These are phyloP conservation scores for Candida oleophila DNA, from an alignment of 805 yeast genomes.

Conservation along the genomic window DNA sequence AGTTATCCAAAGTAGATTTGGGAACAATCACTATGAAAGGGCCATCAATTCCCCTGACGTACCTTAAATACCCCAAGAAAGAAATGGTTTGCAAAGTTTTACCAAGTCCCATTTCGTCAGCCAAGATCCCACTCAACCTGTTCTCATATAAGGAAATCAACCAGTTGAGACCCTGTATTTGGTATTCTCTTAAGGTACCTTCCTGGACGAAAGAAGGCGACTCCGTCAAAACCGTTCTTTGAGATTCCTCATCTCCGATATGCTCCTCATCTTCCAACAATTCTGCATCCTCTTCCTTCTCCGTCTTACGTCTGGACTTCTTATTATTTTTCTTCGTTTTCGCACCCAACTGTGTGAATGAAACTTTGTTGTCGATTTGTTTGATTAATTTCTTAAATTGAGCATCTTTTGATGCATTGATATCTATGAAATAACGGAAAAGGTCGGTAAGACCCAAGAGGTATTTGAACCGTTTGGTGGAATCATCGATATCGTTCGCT, in stretches of 20 bases:
- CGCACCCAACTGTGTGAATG: constrained; percentile 27
- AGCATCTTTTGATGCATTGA: constrained; percentile 77
- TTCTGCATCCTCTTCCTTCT: constrained; percentile 95
- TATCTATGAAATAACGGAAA: constrained; percentile 83
- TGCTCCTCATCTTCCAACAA: constrained; percentile 77
- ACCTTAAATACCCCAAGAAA: constrained; percentile 84
- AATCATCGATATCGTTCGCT: constrained; percentile 53
- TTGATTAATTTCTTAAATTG: constrained; percentile 60
- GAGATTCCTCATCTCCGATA: constrained; percentile 51
- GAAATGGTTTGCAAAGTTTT: constrained; percentile 94
- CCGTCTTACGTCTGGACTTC: constrained; percentile 70
- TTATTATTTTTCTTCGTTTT: constrained; percentile 14
- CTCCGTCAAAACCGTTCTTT: constrained; percentile 70
- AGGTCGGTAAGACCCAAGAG: constrained; percentile 79
- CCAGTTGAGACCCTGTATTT: constrained; percentile 95
- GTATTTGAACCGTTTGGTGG: constrained; percentile 78
- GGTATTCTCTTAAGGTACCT: constrained; percentile 86
- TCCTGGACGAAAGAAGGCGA: constrained; percentile 71
- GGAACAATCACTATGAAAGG: constrained; percentile 93
- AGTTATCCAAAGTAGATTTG: constrained; percentile 91
- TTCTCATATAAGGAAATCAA: constrained; percentile 84
- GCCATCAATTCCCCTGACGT: constrained; percentile 75
- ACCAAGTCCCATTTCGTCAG: constrained; percentile 98
- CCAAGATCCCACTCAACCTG: constrained; percentile 85
- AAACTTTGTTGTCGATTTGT: constrained; percentile 51